phyloP scores from a whole-genome alignment of 2,329 filamentous ascomycete species.

The Dothideomycetidae sp. region DNA sequence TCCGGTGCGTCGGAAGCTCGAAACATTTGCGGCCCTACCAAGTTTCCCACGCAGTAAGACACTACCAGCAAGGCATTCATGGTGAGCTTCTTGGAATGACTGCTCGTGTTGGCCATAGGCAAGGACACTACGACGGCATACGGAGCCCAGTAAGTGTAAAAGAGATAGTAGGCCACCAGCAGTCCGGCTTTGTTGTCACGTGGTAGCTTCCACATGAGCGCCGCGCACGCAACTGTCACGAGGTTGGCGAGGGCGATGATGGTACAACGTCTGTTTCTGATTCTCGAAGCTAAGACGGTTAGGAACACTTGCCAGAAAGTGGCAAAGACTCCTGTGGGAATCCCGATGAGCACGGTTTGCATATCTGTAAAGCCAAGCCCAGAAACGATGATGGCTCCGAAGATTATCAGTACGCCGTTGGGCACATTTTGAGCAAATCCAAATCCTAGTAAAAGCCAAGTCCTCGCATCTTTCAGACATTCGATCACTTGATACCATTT shows the following conservation, averaged over 20 bases:
- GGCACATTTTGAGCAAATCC: conserved; percentile 23
- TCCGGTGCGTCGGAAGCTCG: conserved; percentile 22
- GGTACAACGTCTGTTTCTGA: conserved; percentile 19
- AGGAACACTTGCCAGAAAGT: conserved; percentile 24
- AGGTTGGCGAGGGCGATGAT: conserved; percentile 17
- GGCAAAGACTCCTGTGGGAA: conserved; percentile 43
- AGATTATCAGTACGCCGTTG: conserved; percentile 30
- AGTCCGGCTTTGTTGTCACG: conserved; percentile 31
- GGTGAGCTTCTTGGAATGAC: conserved; percentile 56
- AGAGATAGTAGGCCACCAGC: conserved; percentile 28
- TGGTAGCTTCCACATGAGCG: conserved; percentile 20
- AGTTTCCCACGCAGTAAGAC: conserved; percentile 25
- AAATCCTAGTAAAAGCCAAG: conserved; percentile 28
- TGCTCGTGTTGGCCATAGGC: conserved; percentile 41
- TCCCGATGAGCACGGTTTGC: conserved; percentile 27
- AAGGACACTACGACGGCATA: conserved; percentile 27
- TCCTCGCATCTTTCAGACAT: conserved; percentile 30
- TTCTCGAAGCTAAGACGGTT: conserved; percentile 17
- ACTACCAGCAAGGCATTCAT: conserved; percentile 46
- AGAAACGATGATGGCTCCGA: conserved; percentile 21
- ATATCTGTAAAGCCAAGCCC: conserved; percentile 20
- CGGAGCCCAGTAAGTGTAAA: conserved; percentile 26
- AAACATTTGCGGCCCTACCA: conserved; percentile 29
- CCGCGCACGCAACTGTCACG: conserved; percentile 18
- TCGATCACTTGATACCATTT: conserved; percentile 34